These are phyloP conservation scores for Petrea volubilis DNA, from an alignment of 257 asterid species.

Conservation along the genomic window DNA sequence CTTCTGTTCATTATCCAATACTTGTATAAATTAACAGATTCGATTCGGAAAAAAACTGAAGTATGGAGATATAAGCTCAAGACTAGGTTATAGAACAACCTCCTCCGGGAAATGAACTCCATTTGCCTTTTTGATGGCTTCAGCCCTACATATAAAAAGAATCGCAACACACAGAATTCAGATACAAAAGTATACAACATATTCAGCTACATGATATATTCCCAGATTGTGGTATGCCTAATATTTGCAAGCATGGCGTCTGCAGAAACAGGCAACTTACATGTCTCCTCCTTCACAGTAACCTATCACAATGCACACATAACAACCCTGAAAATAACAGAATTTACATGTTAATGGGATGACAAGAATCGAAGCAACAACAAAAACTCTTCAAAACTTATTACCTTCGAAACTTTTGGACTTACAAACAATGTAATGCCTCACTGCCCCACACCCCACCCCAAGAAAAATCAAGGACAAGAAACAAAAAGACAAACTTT, in stretches of 20 bases:
- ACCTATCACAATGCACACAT: constrained; percentile 95
- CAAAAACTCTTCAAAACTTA: neutral
- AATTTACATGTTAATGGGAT: constrained; percentile 18
- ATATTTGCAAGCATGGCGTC: neutral
- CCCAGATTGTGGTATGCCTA: neutral
- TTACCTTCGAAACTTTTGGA: neutral
- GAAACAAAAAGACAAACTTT: neutral
- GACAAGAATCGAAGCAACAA: neutral
- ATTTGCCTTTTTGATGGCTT: constrained; percentile 81
- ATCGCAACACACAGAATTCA: constrained; percentile 15
- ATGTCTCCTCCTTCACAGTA: constrained; percentile 99
- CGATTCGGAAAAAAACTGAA: constrained; percentile 6
- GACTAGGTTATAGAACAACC: constrained; percentile 45
- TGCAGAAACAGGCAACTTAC: constrained; percentile 54
- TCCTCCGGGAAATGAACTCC: constrained; percentile 91
- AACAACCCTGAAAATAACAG: constrained; percentile 77
- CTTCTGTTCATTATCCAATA: constrained; percentile 57
- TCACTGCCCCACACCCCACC: neutral
- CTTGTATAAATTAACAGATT: constrained; percentile 8
- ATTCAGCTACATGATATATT: neutral
- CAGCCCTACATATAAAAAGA: constrained; percentile 63
- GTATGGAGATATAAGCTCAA: neutral
- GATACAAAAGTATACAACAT: constrained; percentile 2
- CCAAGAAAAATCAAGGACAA: neutral
- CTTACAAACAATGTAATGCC: neutral